Base-by-base conservation (phyloP, 1,139 yeast species). In the Lizanozyma gosingica region DNA sequence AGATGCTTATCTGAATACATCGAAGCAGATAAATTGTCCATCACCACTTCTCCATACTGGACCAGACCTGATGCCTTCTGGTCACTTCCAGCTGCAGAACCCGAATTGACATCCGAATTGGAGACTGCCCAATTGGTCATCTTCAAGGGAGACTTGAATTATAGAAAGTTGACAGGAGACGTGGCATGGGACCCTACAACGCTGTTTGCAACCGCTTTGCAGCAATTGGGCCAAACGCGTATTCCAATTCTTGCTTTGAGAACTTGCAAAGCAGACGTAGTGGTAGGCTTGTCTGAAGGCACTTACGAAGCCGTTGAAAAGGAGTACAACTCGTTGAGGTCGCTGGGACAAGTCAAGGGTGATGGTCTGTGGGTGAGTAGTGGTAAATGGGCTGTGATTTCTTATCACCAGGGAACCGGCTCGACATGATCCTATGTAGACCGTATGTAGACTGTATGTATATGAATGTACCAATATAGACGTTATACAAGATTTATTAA, bases 261-360 rank as follows among this genome's bases (percentile, higher is more conserved):
- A 66, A 92, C 98, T 2, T 82, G 95, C 60, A 92, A 92, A 62
- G 97, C 97, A 1, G 98, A 94, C 57, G 97, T 90, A n/a, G 82
- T 84, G 41, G 95, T 84, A 39, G 97, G 95, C 2, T 73, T 92
- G 46, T 71, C 74, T 4, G 65, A 71, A 35, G 97, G 96, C 2
- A 63, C 76, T 27, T 83, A 84, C 48, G 90, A 83, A 50, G 68
- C 78, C 54, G 70, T 92, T 47, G 71, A 75, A 37, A 61, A 71
- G 43, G 63, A 65, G 39, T 87, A 94, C 82, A 56, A 59, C 47
- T 50, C 55, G 17, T 65, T 66, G 54, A n/a, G n/a, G n/a, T n/a
- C n/a, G n/a, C n/a, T n/a, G n/a, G n/a, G n/a, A n/a, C n/a, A n/a
- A n/a, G n/a, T n/a, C n/a, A n/a, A n/a, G n/a, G 83, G 84, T 3